Conservation (phyloP, 2,329 filamentous ascomycete genomes). For the Colletotrichum eleusines region DNA sequence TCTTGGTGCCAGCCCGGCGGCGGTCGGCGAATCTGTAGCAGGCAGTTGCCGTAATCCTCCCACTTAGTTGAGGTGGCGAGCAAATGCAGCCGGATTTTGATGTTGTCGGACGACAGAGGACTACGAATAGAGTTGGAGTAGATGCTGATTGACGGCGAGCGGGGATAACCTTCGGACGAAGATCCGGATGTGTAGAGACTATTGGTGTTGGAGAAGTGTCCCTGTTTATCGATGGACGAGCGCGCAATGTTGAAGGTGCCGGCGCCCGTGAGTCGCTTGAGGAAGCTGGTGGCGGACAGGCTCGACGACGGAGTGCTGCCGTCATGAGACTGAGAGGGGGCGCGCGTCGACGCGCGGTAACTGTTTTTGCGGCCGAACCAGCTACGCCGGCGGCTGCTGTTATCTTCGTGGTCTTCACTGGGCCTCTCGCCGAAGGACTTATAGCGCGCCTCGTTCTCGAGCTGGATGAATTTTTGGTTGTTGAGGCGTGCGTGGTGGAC, state of each 20-base stretch:
- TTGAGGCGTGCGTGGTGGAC: slow-evolving; percentile 92
- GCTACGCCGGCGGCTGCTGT: slow-evolving; percentile 61
- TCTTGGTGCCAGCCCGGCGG: slow-evolving; percentile 71
- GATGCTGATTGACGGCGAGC: slow-evolving; percentile 70
- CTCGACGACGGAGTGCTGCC: slow-evolving; percentile 71
- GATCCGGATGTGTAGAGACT: slow-evolving; percentile 73
- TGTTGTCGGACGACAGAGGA: slow-evolving; percentile 78
- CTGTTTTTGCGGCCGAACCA: slow-evolving; percentile 75
- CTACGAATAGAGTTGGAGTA: slow-evolving; percentile 62
- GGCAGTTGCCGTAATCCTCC: slow-evolving; percentile 90
- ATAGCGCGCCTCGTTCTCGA: slow-evolving; percentile 76
- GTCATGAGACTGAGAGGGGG: slow-evolving; percentile 76
- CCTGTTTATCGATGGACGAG: slow-evolving; percentile 75
- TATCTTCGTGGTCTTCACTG: slow-evolving; percentile 62
- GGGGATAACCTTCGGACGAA: slow-evolving; percentile 61
- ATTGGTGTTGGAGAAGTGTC: slow-evolving; percentile 62
- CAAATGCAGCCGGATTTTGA: slow-evolving; percentile 88
- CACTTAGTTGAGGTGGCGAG: slow-evolving; percentile 83
- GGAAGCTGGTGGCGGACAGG: slow-evolving; percentile 79
- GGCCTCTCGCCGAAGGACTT: slow-evolving; percentile 75
- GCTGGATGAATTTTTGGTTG: slow-evolving; percentile 86
- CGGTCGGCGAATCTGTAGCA: slow-evolving; percentile 85
- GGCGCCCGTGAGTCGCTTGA: slow-evolving; percentile 80
- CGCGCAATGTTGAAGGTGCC: slow-evolving; percentile 84
- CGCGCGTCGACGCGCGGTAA: slow-evolving; percentile 72